phyloP scores from a whole-genome alignment of 1,284 basidiomycete genomes.

The Ganoderma sp. region DNA sequence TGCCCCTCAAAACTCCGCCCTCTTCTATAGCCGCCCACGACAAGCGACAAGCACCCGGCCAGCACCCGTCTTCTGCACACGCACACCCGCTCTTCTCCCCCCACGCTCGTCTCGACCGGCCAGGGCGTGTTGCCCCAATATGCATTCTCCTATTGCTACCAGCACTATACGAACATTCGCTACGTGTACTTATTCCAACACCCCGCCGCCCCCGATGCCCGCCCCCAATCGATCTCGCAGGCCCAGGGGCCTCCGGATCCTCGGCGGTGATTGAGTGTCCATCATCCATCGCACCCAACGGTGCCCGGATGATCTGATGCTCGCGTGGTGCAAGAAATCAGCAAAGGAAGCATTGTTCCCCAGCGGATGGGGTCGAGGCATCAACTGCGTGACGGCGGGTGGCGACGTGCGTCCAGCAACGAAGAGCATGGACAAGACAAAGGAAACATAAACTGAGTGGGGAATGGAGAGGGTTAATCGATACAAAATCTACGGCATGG shows the following conservation, averaged over 20 bases:
- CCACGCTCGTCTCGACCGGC: neutral
- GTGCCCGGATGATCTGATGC: conserved; percentile 31
- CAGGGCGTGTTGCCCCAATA: conserved; percentile 10
- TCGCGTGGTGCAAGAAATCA: conserved; percentile 29
- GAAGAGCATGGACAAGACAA: conserved; percentile 22
- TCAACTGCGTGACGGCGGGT: conserved; percentile 4
- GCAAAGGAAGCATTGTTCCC: conserved; percentile 23
- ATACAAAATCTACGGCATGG: conserved; percentile 35
- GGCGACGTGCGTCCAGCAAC: conserved; percentile 9
- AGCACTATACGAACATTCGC: conserved; percentile 12
- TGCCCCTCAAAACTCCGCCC: conserved; percentile 52
- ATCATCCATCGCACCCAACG: conserved; percentile 35
- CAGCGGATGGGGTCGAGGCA: conserved; percentile 22
- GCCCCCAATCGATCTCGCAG: conserved; percentile 22
- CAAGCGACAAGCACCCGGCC: conserved; percentile 16
- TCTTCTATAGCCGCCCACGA: conserved; percentile 32
- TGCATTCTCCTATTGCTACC: conserved; percentile 7
- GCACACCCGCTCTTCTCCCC: conserved; percentile 5
- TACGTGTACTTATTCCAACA: conserved; percentile 17
- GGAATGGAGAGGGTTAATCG: conserved; percentile 23
- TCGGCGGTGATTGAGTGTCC: conserved; percentile 35
- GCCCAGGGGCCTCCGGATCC: conserved; percentile 30
- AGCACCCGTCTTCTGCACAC: conserved; percentile 3
- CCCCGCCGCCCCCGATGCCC: conserved; percentile 14
- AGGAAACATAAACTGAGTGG: conserved; percentile 6